Percentiles rank a stretch among this genome's conserved stretches.
Evolutionary conservation across 176 grass and related monocot species (phyloP).

Genomic region (Triticum monococcum): DNA sequence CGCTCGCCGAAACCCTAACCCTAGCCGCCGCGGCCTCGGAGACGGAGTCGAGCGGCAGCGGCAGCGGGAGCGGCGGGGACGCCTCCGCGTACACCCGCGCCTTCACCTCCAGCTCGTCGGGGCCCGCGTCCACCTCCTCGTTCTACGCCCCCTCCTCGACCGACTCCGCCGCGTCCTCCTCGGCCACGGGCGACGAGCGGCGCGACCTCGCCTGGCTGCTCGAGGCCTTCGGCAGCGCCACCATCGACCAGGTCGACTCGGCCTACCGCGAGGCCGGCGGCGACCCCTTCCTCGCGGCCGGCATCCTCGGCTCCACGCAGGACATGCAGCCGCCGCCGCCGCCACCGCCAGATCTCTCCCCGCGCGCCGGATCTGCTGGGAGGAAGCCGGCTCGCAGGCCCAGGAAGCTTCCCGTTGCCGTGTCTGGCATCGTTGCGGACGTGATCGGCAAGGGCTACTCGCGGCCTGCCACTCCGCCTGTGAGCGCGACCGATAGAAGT

Average conservation of each 20-base stretch:
- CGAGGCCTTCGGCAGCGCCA: conserved; percentile 56
- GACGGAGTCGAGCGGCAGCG: conserved; percentile 7
- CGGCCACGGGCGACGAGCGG: conserved; percentile 34
- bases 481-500: neutral
- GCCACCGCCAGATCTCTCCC: conserved; percentile 38
- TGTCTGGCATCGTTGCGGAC: conserved; percentile 66
- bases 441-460: conserved; percentile 77
- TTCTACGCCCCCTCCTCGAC: conserved; percentile 36
- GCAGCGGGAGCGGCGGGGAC: conserved; percentile 17
- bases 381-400: conserved; percentile 28
- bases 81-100: conserved; percentile 16
- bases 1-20: conserved; percentile 32
- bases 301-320: conserved; percentile 51
- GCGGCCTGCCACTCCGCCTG: conserved; percentile 1
- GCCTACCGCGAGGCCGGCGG: conserved; percentile 56
- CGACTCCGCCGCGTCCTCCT: conserved; percentile 29
- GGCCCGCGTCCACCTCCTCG: conserved; percentile 22
- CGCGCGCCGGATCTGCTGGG: conserved; percentile 16
- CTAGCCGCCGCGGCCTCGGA: conserved; percentile 6
- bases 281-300: conserved; percentile 63
- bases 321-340: conserved; percentile 27
- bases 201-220: conserved; percentile 65
- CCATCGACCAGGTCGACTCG: conserved; percentile 70
- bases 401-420: conserved; percentile 42
- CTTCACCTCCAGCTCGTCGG: conserved; percentile 35